A percentile compares a stretch with the other conserved stretches of the same genome.
Conservation (phyloP, 2,329 filamentous ascomycete species). For the Hypoxylon sp. region DNA sequence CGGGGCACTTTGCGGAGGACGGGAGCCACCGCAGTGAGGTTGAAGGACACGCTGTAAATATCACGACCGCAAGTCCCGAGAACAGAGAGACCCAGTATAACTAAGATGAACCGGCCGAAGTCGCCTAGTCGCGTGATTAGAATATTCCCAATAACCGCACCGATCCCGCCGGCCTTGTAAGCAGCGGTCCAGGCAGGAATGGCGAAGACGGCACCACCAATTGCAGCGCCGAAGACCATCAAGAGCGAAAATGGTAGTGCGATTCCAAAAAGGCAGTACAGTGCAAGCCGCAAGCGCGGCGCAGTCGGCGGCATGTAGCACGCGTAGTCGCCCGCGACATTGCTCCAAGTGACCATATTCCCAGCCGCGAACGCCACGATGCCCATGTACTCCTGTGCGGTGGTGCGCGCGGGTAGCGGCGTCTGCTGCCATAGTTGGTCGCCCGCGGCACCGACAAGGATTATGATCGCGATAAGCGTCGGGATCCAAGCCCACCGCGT, state of each 20-base stretch:
- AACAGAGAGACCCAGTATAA: constrained; percentile 58
- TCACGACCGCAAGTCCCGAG: constrained; percentile 55
- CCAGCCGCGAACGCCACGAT: constrained; percentile 45
- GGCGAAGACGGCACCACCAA: constrained; percentile 38
- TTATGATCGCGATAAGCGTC: constrained; percentile 33
- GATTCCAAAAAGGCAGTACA: constrained; percentile 41
- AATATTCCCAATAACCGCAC: constrained; percentile 40
- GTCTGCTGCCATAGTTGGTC: constrained; percentile 39
- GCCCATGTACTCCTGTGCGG: constrained; percentile 39
- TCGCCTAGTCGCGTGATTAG: constrained; percentile 37
- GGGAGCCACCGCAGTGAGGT: constrained; percentile 38
- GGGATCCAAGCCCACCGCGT: constrained; percentile 44
- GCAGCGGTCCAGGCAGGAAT: constrained; percentile 33
- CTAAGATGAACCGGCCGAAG: constrained; percentile 56
- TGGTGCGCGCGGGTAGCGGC: constrained; percentile 11
- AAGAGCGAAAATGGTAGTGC: constrained; percentile 41
- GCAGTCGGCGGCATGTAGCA: constrained; percentile 43
- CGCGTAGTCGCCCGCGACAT: constrained; percentile 45
- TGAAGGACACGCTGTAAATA: constrained; percentile 44
- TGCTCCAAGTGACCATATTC: constrained; percentile 49
- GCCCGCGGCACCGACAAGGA: constrained; percentile 34
- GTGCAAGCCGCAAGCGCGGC: constrained; percentile 31
- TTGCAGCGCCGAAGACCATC: constrained; percentile 40
- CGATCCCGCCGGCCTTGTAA: constrained; percentile 38
- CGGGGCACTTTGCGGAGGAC: constrained; percentile 41